Base-by-base conservation (phyloP, 352 stramenopile genomes). In the Phytophthora cajani region DNA sequence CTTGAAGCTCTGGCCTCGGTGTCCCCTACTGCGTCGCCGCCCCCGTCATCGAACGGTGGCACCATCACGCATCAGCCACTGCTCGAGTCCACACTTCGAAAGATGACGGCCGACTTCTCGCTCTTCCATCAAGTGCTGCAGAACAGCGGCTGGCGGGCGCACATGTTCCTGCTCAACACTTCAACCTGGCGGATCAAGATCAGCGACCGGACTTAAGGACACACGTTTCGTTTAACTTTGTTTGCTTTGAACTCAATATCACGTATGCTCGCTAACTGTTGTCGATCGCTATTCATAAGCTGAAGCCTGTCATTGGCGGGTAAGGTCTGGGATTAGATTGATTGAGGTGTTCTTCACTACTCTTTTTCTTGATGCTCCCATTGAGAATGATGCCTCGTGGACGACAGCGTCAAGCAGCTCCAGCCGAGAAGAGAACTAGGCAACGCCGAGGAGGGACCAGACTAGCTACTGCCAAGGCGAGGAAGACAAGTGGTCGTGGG, bases 151-250 rank as follows among this genome's bases (percentile, higher is more conserved):
- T 92, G 84, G 84, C 81, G 81, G 33, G 90, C 81, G 36, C 84
- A 92, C 74, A 87, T 90, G 79, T 89, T 88, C 69, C 64, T 92
- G 63, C 73, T 92, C 25, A 89, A 89, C 61, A 90, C 81, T 14
- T 77, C 79, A 23, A 65, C 81, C 55, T 92, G 82, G 84, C 80
- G 84, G 36, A 86, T 92, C 63, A 89, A 90, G 64, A 42, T 90
- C n/a, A 81, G 59, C 53, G 79, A 82, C 44, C 63, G 74, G 14
- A 62, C 60, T 30, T 88, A 72, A 73, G 52, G 32, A 67, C 21
- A 44, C 25, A 51, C 9, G 42, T 44, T 58, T 62, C 2, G 27
- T 46, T 44, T 51, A 19, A 2, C 36, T 62, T 30, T 36, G 44
- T 51, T 25, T 47, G 38, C 46, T 55, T 53, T 54, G n/a, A n/a